Evolutionary conservation across 2,329 filamentous ascomycete genomes (phyloP).

Genomic region (Alternaria brassicae): DNA sequence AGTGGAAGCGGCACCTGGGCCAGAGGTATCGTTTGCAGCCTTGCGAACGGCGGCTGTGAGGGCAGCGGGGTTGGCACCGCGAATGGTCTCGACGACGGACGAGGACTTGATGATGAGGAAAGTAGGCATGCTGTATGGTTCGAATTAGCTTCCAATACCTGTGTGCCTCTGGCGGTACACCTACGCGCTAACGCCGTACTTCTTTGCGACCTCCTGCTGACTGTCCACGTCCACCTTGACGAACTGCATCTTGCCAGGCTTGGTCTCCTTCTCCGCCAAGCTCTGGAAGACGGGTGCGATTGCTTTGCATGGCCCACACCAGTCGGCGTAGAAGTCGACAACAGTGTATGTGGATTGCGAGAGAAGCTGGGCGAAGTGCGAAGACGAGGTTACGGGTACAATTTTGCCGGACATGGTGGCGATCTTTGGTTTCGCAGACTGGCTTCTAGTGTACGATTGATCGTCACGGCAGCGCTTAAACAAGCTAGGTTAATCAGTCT

Average conservation of each 20-base stretch:
- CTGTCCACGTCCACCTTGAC: constrained; percentile 64
- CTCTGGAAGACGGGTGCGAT: constrained; percentile 60
- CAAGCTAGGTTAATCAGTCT: background rate
- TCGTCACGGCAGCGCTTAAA: too few species aligned
- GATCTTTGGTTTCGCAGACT: background rate
- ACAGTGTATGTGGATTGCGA: constrained; percentile 51
- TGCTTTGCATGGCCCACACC: constrained; percentile 65
- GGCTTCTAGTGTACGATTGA: background rate
- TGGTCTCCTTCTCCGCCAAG: constrained; percentile 59
- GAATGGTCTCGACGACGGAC: constrained; percentile 56
- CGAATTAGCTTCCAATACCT: background rate
- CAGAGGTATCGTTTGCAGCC: constrained; percentile 50
- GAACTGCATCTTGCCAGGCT: constrained; percentile 58
- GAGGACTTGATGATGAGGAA: constrained; percentile 57
- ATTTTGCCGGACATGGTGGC: constrained; percentile 43
- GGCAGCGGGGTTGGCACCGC: constrained; percentile 58
- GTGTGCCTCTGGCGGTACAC: constrained; percentile 13
- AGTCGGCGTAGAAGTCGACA: constrained; percentile 62
- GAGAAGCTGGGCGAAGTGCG: constrained; percentile 48
- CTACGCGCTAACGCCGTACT: constrained; percentile 59
- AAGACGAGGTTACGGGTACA: constrained; percentile 39
- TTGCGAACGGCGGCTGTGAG: constrained; percentile 57
- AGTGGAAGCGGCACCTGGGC: constrained; percentile 43
- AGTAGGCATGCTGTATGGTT: constrained; percentile 53
- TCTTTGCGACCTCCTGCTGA: constrained; percentile 57